phyloP scores from a whole-genome alignment of 352 stramenopile genomes.

The Phytophthora niederhauseri region DNA sequence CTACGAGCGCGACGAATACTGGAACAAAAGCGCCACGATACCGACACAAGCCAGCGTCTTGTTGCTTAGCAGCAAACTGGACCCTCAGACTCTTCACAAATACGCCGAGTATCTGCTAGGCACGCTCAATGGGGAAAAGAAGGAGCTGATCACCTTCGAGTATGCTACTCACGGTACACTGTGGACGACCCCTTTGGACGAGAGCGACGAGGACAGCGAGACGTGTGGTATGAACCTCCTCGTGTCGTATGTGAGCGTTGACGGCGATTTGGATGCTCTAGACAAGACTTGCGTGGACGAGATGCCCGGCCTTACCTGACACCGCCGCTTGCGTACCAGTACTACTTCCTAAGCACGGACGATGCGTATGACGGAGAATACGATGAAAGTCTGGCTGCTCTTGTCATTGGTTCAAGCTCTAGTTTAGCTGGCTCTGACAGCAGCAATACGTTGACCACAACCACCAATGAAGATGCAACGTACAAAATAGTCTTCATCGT shows the following conservation, averaged over 20 bases:
- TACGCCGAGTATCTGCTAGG: slow-evolving; percentile 50
- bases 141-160: slow-evolving; percentile 54
- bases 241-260: slow-evolving; percentile 42
- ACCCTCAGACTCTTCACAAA: slow-evolving; percentile 58
- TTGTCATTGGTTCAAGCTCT: slow-evolving; percentile 14
- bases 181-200: slow-evolving; percentile 35
- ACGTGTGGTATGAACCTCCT: slow-evolving; percentile 57
- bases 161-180: slow-evolving; percentile 46
- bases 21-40: slow-evolving; percentile 56
- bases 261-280: slow-evolving; percentile 40
- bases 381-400: slow-evolving; percentile 25
- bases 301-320: slow-evolving; percentile 42
- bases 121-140: slow-evolving; percentile 37
- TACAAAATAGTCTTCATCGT: slow-evolving; percentile 58
- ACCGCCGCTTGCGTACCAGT: slow-evolving; percentile 20
- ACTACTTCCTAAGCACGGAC: slow-evolving; percentile 42
- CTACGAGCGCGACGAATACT: slow-evolving; percentile 64
- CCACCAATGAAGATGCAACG: slow-evolving; percentile 12
- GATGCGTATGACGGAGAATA: slow-evolving; percentile 50
- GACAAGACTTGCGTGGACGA: slow-evolving; percentile 53
- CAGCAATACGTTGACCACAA: not conserved
- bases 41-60: slow-evolving; percentile 47
- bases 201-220: slow-evolving; percentile 20
- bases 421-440: not conserved
- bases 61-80: slow-evolving; percentile 55